Base-by-base conservation (phyloP, 2,329 filamentous ascomycete genomes). In the Drechslerella stenobrocha region DNA sequence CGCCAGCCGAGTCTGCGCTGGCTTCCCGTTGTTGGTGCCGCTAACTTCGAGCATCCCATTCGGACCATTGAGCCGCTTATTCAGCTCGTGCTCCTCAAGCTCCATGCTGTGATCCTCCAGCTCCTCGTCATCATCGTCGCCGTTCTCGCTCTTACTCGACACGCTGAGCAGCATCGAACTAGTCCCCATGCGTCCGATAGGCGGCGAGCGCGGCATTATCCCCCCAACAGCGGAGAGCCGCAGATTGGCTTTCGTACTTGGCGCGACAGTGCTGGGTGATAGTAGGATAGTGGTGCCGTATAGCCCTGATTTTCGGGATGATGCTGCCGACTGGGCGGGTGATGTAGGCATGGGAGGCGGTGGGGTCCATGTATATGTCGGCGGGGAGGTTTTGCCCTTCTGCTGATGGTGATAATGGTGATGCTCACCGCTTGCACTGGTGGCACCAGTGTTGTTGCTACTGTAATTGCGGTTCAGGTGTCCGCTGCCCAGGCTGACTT, bases 151-250 rank as follows among this genome's bases (percentile, higher is more conserved):
- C 7, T 56, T 53, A 23, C 63, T 67, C 1, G 63, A 67, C n/a
- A 67, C 63, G n/a, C 63, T 67, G 5, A 67, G 37, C 5, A 67
- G 13, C 63, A 67, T 67, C 8, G 47, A 53, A 22, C 63, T 67
- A 3, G 63, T 67, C 9, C 63, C 63, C 63, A 67, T 67, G 2
- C 63, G 51, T 0, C 55, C 63, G 15, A 64, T 3, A 44, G 34
- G 6, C 18, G 63, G 63, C n/a, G 63, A 53, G 8, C 46, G 47
- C 20, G 63, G 63, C 34, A 56, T 47, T 3, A 67, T 58, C 11
- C 63, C 55, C 3, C 63, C 63, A 1, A 67, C 63, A 15, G 63
- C 63, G 2, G 63, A 67, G n/a, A 67, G 40, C 4, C 63, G 52
- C 7, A 55, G 63, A 9, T 67, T 60, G 20, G 63, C 60, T 34